Percentiles rank a stretch among this genome's conserved stretches.
Evolutionary conservation across 805 yeast species (phyloP).

Genomic region (Barnettozyma pratensis): DNA sequence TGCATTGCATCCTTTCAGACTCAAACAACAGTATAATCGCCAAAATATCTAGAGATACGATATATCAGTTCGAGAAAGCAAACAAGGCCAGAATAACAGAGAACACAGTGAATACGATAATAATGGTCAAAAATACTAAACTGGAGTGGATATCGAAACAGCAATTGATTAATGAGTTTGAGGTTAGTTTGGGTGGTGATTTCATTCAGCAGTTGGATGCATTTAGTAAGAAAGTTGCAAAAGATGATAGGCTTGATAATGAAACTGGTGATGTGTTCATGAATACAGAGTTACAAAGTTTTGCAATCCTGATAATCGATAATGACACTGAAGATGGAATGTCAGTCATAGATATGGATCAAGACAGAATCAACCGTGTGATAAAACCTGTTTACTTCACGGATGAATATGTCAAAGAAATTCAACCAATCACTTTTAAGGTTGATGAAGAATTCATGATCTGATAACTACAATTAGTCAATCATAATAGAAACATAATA

Average conservation of each 20-base stretch:
- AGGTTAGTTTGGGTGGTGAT: not conserved
- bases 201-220: not conserved
- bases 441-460: not conserved
- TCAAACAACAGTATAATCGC: conserved; percentile 5
- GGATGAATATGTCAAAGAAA: not conserved
- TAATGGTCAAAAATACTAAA: not conserved
- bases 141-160: not conserved
- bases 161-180: not conserved
- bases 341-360: conserved; percentile 2
- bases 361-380: not conserved
- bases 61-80: not conserved
- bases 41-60: not conserved
- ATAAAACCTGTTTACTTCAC: conserved; percentile 2
- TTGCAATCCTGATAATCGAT: conserved; percentile 2
- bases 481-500: not conserved
- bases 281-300: not conserved
- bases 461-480: not conserved
- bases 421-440: not conserved
- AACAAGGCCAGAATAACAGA: conserved; percentile 4
- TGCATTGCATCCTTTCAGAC: conserved; percentile 4
- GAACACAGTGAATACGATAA: conserved; percentile 4
- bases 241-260: no score
- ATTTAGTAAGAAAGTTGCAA: not conserved
- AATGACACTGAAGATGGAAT: not conserved
- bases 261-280: not conserved